A percentile compares a stretch with the other conserved stretches of the same genome.
phyloP scores from a whole-genome alignment of 1,284 basidiomycete genomes.

The Tausonia pullulans region DNA sequence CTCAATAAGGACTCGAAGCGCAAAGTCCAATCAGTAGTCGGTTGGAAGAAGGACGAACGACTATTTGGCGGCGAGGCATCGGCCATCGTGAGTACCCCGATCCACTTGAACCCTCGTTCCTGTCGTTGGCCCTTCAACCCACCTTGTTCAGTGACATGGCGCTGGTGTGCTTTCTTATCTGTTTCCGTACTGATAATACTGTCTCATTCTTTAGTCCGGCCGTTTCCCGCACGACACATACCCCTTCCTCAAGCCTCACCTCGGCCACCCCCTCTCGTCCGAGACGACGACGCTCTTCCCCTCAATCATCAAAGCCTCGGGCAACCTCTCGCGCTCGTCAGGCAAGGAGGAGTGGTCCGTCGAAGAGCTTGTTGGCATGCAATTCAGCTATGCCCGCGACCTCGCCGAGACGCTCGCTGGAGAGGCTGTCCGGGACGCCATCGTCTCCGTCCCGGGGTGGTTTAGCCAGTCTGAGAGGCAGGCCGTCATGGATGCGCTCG shows the following conservation, averaged over 20 bases:
- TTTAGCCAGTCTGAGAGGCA: slow-evolving; percentile 79
- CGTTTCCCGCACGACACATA: slow-evolving; percentile 83
- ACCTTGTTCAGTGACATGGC: not conserved
- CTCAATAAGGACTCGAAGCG: slow-evolving; percentile 93
- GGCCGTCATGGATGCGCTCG: slow-evolving; percentile 78
- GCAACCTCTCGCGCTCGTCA: slow-evolving; percentile 12
- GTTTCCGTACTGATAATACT: not conserved
- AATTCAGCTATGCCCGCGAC: slow-evolving; percentile 78
- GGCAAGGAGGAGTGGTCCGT: slow-evolving; percentile 49
- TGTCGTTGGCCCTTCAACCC: not conserved
- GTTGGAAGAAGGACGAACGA: slow-evolving; percentile 76
- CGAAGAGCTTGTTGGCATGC: slow-evolving; percentile 90
- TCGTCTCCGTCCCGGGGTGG: slow-evolving; percentile 77
- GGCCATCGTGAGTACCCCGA: slow-evolving; percentile 56
- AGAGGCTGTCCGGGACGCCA: slow-evolving; percentile 66
- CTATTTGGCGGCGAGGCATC: slow-evolving; percentile 80
- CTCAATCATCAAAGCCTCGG: slow-evolving; percentile 41
- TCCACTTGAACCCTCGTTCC: not conserved
- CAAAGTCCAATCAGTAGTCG: slow-evolving; percentile 81
- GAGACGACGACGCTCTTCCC: slow-evolving; percentile 58
- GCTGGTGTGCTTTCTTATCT: not conserved
- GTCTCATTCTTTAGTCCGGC: slow-evolving; percentile 49
- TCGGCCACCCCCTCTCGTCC: slow-evolving; percentile 54
- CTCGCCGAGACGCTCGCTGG: slow-evolving; percentile 67
- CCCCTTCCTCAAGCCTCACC: slow-evolving; percentile 75